A percentile compares a stretch with the other conserved stretches of the same genome.
These are phyloP conservation scores for Circinella minor DNA, from an alignment of 371 early-diverging fungal genomes.

Conservation along the genomic window DNA sequence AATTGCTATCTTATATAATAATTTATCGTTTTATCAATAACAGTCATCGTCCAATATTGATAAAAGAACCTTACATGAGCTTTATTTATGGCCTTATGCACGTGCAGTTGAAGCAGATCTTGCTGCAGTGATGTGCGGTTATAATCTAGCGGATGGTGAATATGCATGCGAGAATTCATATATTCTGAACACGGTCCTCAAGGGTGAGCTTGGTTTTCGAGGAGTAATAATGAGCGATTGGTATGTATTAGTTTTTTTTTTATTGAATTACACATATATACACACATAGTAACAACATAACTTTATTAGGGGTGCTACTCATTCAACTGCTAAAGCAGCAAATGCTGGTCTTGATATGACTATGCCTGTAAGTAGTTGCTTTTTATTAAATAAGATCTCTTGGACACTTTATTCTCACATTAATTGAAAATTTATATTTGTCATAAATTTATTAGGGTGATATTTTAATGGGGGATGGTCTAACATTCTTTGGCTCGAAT, in stretches of 20 bases:
- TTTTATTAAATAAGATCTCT: slow-evolving; percentile 12
- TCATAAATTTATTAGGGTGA: slow-evolving; percentile 23
- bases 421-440: too few species aligned
- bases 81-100: slow-evolving; percentile 57
- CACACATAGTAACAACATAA: background rate
- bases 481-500: slow-evolving; percentile 40
- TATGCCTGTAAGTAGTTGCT: slow-evolving; percentile 47
- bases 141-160: slow-evolving; percentile 45
- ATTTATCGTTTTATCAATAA: slow-evolving; percentile 33
- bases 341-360: slow-evolving; percentile 54
- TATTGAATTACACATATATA: too few species aligned
- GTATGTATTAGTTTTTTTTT: background rate
- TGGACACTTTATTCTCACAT: too few species aligned
- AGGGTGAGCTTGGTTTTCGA: slow-evolving; percentile 43
- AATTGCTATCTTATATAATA: slow-evolving; percentile 1
- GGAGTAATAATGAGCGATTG: slow-evolving; percentile 35
- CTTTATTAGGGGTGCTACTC: slow-evolving; percentile 20
- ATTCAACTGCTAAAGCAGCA: slow-evolving; percentile 26
- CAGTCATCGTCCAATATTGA: slow-evolving; percentile 43
- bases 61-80: slow-evolving; percentile 56
- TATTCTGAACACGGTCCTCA: slow-evolving; percentile 40
- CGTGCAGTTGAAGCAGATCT: slow-evolving; percentile 51
- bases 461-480: slow-evolving; percentile 26
- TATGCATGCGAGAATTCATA: slow-evolving; percentile 47
- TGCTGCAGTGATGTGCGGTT: slow-evolving; percentile 54